phyloP scores from a whole-genome alignment of 495 filamentous ascomycete genomes.

The Penicillium pulvis region DNA sequence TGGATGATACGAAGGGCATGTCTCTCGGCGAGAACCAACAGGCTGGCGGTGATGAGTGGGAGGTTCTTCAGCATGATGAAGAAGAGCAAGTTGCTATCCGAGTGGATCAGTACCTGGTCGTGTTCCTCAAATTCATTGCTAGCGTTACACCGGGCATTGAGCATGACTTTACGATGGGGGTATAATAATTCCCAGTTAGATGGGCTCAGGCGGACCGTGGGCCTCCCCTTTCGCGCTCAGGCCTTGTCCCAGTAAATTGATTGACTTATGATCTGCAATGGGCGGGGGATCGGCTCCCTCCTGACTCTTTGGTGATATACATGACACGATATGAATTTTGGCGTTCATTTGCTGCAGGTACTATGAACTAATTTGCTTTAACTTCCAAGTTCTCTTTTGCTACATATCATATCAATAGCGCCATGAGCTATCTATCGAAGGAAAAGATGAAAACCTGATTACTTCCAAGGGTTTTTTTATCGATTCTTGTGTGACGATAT shows the following conservation, averaged over 20 bases:
- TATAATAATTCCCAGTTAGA: slow-evolving; percentile 47
- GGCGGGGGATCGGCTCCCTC: neutral
- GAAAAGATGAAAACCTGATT: neutral
- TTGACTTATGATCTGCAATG: neutral
- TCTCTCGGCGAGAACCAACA: slow-evolving; percentile 51
- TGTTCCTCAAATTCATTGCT: slow-evolving; percentile 98
- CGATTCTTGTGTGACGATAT: neutral
- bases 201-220: neutral
- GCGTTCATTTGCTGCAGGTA: slow-evolving; percentile 25
- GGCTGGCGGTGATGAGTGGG: slow-evolving; percentile 80
- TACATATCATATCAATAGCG: slow-evolving; percentile 10
- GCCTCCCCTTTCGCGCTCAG: neutral
- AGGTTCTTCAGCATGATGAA: slow-evolving; percentile 66
- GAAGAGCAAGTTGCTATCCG: slow-evolving; percentile 89
- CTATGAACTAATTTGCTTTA: slow-evolving; percentile 4
- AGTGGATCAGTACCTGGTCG: slow-evolving; percentile 96
- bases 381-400: slow-evolving; percentile 3
- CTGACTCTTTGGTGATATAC: slow-evolving; percentile 17
- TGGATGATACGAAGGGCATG: slow-evolving; percentile 58
- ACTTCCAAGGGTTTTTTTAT: neutral
- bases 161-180: slow-evolving; percentile 97
- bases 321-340: slow-evolving; percentile 19
- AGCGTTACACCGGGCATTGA: slow-evolving; percentile 96
- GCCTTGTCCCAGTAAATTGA: neutral
- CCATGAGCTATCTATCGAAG: neutral